Evolutionary conservation across 2,329 filamentous ascomycete species (phyloP).

Genomic region (Ascochyta viciae-villosae): DNA sequence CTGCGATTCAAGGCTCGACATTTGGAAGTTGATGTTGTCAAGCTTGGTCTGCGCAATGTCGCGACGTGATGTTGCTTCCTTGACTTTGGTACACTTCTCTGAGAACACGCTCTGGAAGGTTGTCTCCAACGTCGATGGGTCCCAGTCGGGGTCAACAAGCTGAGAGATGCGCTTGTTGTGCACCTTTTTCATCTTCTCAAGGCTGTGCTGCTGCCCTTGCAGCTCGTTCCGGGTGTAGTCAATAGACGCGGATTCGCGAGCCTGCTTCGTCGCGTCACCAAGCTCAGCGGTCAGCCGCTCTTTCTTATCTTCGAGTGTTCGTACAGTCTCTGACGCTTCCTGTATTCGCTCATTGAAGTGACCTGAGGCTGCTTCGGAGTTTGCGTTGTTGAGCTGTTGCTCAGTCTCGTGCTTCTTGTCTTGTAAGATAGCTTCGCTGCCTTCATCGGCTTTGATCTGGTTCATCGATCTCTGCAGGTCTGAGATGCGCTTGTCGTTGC

Average conservation of each 20-base stretch:
- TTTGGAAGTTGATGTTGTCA: constrained; percentile 76
- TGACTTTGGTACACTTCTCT: constrained; percentile 63
- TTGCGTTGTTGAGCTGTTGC: constrained; percentile 66
- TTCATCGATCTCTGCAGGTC: constrained; percentile 72
- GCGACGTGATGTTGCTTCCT: constrained; percentile 71
- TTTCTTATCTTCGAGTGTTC: constrained; percentile 73
- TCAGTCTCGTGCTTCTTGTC: constrained; percentile 75
- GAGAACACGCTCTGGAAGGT: constrained; percentile 71
- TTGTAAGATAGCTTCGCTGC: constrained; percentile 78
- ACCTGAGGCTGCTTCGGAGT: constrained; percentile 67
- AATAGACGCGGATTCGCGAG: constrained; percentile 82
- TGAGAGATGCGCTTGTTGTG: constrained; percentile 74
- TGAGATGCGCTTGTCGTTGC: constrained; percentile 74
- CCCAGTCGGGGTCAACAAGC: constrained; percentile 72
- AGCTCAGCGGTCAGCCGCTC: constrained; percentile 80
- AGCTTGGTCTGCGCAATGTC: constrained; percentile 76
- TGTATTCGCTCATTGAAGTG: constrained; percentile 76
- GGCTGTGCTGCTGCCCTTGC: constrained; percentile 72
- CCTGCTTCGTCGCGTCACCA: constrained; percentile 79
- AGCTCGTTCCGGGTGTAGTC: constrained; percentile 84
- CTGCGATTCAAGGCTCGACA: constrained; percentile 70
- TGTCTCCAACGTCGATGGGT: constrained; percentile 71
- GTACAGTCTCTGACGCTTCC: constrained; percentile 69
- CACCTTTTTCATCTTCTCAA: constrained; percentile 78
- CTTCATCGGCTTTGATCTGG: constrained; percentile 84